A percentile compares a stretch with the other conserved stretches of the same genome.
Evolutionary conservation across 2,329 filamentous ascomycete genomes (phyloP).

Genomic region (Acephala macrosclerotiorum): DNA sequence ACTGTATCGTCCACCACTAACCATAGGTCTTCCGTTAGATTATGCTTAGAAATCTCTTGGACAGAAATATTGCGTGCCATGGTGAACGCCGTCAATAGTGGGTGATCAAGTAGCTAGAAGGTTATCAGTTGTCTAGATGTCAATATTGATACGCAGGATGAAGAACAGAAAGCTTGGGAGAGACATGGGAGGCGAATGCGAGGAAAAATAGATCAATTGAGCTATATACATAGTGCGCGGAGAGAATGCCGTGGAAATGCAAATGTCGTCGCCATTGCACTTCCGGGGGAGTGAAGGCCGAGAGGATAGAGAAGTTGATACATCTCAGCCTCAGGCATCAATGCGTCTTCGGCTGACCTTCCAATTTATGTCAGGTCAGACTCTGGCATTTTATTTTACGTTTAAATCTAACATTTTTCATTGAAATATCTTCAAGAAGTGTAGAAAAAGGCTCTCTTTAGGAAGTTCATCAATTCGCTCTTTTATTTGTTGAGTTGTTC

Average conservation of each 20-base stretch:
- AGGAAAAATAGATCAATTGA: conserved; percentile 7
- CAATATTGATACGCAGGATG: not conserved
- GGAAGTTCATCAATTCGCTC: too few species aligned
- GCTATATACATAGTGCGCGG: conserved; percentile 28
- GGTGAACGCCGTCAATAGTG: not conserved
- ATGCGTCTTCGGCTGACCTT: conserved; percentile 8
- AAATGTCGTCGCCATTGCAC: not conserved
- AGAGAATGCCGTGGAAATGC: conserved; percentile 14
- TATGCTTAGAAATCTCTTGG: conserved; percentile 57
- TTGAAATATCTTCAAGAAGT: not conserved
- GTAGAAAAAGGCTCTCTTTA: not conserved
- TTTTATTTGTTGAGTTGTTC: too few species aligned
- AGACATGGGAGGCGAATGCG: not conserved
- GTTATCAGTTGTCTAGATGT: conserved; percentile 11
- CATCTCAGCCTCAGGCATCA: not conserved
- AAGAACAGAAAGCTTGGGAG: not conserved
- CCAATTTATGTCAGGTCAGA: not conserved
- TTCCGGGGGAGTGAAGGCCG: conserved; percentile 19
- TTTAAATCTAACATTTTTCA: not conserved
- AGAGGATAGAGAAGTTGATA: not conserved
- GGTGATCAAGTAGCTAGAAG: not conserved
- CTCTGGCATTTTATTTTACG: not conserved
- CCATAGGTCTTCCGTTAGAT: conserved; percentile 62
- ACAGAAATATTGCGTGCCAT: conserved; percentile 46
- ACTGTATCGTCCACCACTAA: conserved; percentile 72